Evolutionary conservation across 768 basidiomycete species (phyloP), one percentile per base, ranked within the genome.

Genomic region (Boletellus sp.): DNA sequence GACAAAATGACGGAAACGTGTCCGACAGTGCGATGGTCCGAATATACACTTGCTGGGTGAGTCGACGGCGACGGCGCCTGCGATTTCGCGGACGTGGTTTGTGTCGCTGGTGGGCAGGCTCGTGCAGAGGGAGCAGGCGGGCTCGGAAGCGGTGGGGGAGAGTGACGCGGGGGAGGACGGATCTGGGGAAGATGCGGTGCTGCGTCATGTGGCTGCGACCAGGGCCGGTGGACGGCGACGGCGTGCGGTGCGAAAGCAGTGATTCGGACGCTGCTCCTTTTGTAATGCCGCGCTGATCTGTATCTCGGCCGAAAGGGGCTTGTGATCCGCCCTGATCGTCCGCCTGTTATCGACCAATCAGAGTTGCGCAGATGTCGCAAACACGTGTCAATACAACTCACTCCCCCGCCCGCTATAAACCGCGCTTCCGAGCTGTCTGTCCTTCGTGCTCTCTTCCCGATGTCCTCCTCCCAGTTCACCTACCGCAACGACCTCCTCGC

Each of bases 401-500:
- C 47, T 39, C 38, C 50, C 46, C 41, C 38, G 19, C 15, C 34
- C 23, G n/a, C 56, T 54, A 60, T 70, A 66, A 66, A 70, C 45
- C 17, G 45, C 55, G 40, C 45, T n/a, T 43, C 9, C 31, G 5
- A 23, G 20, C 3, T 22, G 31, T 13, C 16, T 43, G 28, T 32
- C n/a, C n/a, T 23, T 38, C 15, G 43, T 44, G 23, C 37, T 50
- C 34, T 41, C 37, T 42, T 38, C 26, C 47, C 47, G 15, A 61
- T 62, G 64, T 62, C 63, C 50, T 51, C 64, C 45, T 56, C 53
- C 42, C 46, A 74, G 51, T 60, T 72, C 63, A 55, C 57, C 15
- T 90, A 89, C 74, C 80, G 69, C 68, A 88, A 87, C 72, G 90
- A 92, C 60, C 84, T 97, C 57, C 87, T 96, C 65, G 83, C 86